Conservation (phyloP, 208 protist genomes). For the Trypanosoma cruzi region DNA sequence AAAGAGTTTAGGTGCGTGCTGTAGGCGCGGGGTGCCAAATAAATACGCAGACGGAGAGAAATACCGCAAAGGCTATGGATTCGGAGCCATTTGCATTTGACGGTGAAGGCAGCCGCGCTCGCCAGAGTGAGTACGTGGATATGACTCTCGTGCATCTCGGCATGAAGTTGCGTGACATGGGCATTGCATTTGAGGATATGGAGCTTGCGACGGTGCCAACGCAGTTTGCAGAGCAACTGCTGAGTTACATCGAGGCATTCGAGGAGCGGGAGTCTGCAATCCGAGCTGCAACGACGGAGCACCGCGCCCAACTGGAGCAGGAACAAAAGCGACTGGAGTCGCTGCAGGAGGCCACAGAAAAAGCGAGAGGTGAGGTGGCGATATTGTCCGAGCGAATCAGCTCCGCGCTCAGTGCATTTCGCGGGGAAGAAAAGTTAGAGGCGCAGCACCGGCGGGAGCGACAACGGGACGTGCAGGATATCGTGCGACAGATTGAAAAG, state of each 20-base stretch:
- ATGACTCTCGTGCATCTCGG: constrained; percentile 40
- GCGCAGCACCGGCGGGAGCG: constrained; percentile 43
- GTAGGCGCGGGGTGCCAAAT: background rate
- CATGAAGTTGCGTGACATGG: constrained; percentile 7
- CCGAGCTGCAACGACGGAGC: constrained; percentile 3
- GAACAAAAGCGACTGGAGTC: constrained; percentile 24
- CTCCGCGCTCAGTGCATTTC: constrained; percentile 47
- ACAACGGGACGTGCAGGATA: constrained; percentile 52
- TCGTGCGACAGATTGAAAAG: constrained; percentile 66
- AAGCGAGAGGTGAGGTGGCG: constrained; percentile 32
- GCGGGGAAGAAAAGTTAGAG: constrained; percentile 40
- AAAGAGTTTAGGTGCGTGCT: background rate
- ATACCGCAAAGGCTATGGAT: constrained; percentile 34
- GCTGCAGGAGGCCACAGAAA: constrained; percentile 46
- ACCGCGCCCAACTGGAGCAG: background rate
- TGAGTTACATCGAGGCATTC: constrained; percentile 29
- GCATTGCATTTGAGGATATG: constrained; percentile 12
- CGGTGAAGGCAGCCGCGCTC: constrained; percentile 54
- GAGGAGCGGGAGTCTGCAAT: constrained; percentile 32
- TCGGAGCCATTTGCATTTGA: constrained; percentile 34
- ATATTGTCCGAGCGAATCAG: constrained; percentile 58
- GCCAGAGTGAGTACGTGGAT: constrained; percentile 72
- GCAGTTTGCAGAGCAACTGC: constrained; percentile 33
- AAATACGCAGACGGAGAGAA: background rate
- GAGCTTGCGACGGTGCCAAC: constrained; percentile 14